phyloP scores from a whole-genome alignment of 495 filamentous ascomycete genomes.

The Immersiella caudata region DNA sequence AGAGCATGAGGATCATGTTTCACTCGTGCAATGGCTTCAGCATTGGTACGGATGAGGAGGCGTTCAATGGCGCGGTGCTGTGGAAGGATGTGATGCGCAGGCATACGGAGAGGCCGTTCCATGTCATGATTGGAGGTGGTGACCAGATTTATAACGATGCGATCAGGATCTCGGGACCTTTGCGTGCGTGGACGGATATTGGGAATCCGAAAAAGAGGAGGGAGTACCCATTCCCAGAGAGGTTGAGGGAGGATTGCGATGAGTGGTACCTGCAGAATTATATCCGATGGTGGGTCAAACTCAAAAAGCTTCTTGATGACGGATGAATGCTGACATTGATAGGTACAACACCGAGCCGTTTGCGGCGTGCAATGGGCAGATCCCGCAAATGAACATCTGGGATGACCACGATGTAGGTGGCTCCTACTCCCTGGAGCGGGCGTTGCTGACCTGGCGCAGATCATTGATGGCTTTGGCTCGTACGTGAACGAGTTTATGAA shows the following conservation, averaged over 20 bases:
- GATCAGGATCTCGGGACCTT: constrained; percentile 78
- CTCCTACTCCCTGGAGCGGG: background rate
- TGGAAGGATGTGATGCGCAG: constrained; percentile 89
- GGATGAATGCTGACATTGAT: background rate
- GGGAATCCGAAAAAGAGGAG: constrained; percentile 79
- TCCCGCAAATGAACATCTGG: constrained; percentile 93
- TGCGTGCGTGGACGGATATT: constrained; percentile 80
- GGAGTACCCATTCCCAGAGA: constrained; percentile 72
- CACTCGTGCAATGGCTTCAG: constrained; percentile 97
- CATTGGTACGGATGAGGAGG: constrained; percentile 85
- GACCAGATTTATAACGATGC: constrained; percentile 97
- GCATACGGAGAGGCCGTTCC: constrained; percentile 73
- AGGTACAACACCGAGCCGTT: constrained; percentile 79
- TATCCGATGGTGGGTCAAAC: constrained; percentile 61
- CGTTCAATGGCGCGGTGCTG: constrained; percentile 77
- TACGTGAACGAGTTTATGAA: constrained; percentile 94
- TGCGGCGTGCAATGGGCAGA: constrained; percentile 78
- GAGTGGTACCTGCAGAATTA: constrained; percentile 92
- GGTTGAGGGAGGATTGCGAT: constrained; percentile 75
- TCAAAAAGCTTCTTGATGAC: too few species aligned
- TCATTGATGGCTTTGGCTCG: constrained; percentile 90
- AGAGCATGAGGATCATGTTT: constrained; percentile 96
- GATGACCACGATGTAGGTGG: constrained; percentile 75
- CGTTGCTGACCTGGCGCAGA: constrained; percentile 46
- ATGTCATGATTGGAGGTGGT: constrained; percentile 92